Evolutionary conservation across 2,329 filamentous ascomycete species (phyloP).

Genomic region (Cryphonectria carpinicola): DNA sequence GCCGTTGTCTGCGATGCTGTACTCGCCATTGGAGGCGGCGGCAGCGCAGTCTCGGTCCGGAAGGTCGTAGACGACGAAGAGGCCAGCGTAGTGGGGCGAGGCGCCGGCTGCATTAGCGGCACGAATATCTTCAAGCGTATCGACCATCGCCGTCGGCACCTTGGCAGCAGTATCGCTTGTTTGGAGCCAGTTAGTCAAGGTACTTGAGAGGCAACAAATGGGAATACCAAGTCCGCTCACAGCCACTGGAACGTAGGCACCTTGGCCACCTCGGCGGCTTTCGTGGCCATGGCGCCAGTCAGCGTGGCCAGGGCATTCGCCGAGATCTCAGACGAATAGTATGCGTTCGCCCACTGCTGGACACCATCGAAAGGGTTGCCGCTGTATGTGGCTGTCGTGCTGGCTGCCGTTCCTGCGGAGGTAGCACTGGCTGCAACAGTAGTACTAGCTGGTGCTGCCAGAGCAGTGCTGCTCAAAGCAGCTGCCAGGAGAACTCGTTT

Average conservation of each 20-base stretch:
- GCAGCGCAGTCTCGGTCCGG: constrained; percentile 63
- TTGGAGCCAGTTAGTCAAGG: not conserved
- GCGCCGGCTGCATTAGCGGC: constrained; percentile 34
- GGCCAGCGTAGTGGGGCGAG: constrained; percentile 45
- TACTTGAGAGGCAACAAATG: not conserved
- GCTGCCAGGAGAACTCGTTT: constrained; percentile 39
- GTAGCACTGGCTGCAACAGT: constrained; percentile 31
- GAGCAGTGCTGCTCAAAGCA: constrained; percentile 41
- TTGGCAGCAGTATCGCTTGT: constrained; percentile 54
- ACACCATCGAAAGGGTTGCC: constrained; percentile 61
- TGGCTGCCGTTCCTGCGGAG: constrained; percentile 34
- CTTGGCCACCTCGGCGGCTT: constrained; percentile 54
- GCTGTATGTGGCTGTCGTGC: constrained; percentile 45
- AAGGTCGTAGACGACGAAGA: constrained; percentile 61
- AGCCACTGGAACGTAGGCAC: constrained; percentile 59
- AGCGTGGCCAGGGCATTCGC: constrained; percentile 65
- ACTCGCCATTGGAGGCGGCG: constrained; percentile 61
- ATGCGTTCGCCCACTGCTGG: constrained; percentile 56
- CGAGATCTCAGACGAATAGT: constrained; percentile 59
- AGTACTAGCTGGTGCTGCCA: constrained; percentile 42
- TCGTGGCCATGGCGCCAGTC: constrained; percentile 56
- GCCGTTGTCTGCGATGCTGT: constrained; percentile 53
- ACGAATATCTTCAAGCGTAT: constrained; percentile 46
- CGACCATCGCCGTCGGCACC: constrained; percentile 48
- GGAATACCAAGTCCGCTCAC: constrained; percentile 38